Base-by-base conservation (phyloP, 1,284 basidiomycete species). In the Leucoagaricus sp. region DNA sequence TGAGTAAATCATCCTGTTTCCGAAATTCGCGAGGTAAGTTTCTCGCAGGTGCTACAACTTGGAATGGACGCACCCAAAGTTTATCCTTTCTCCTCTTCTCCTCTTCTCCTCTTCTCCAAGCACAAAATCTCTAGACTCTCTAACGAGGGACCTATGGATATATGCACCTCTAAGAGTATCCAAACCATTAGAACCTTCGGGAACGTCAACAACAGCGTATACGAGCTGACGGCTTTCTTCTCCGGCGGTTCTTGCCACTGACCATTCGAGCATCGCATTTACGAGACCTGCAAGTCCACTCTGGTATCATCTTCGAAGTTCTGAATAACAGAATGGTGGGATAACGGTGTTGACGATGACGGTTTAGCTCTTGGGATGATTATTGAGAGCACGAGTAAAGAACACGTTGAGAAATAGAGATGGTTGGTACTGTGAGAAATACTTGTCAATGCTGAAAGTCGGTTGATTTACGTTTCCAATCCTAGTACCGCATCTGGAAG, bases 261-360 rank as follows among this genome's bases (percentile, higher is more conserved):
- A n/a, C 36, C 36, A 38, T 38, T 38, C 36, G 15, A 38, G 17
- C 4, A 38, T n/a, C 8, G 36, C 17, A n/a, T 38, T 38, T 10
- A 34, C 0, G 61, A 6, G 4, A 56, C 60, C 36, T 72, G 65
- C 17, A 23, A 10, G 4, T 38, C 65, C 61, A 7, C 6, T 55
- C 59, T 38, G 72, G 65, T 17, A 23, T 19, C 13, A 41, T 28
- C 72, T 69, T 2, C 68, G 65, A 5, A 84, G 63, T 15, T 69
- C 67, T 8, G 82, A 79, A 42, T 66, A 55, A 65, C 82, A 84
- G 58, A 70, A 78, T 0, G 82, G 81, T 8, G 81, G 82, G 48
- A 74, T 73, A 34, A 78, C 73, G 12, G 73, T 45, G 50, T 68
- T 68, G 46, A 71, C 65, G 21, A 75, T 72, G 15, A 80, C 63